Base-by-base conservation (phyloP, 1,284 basidiomycete genomes). In the Moniliophthora roreri region DNA sequence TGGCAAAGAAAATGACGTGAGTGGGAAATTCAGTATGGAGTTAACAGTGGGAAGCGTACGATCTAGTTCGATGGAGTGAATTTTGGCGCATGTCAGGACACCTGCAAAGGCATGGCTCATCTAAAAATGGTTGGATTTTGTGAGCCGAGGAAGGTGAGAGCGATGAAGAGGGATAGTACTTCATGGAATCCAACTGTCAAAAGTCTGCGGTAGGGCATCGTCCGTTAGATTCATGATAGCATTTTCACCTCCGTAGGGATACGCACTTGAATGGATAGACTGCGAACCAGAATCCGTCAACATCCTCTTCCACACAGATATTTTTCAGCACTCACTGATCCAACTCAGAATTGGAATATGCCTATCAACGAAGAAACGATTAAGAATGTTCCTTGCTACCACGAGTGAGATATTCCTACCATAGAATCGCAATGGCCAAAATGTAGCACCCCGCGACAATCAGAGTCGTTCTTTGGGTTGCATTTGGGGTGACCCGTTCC, bases 231-330 rank as follows among this genome's bases (percentile, higher is more conserved):
- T 50, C 41, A n/a, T n/a, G n/a, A n/a, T n/a, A n/a, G n/a, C 54
- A 47, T 54, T n/a, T 47, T 20, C 32, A 53, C 46, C 18, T 28
- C 52, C 34, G 52, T 52, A 24, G 47, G 46, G 62, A 51, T 57
- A 75, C 84, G 68, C 76, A 91, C 87, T 95, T 95, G 83, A 95
- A 96, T 1, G 93, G 93, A 69, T 95, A 96, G 62, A 95, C 89
- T 91, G 26, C 28, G n/a, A 24, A 28, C 13, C 3, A 46, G 4
- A 89, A 89, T 86, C 60, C 94, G 79, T 4, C 62, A 74, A 72
- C 45, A 40, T 18, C 18, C 5, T 7, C 6, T 18, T 18, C 6
- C 28, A 26, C 36, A 11, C 15, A 40, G 18, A 34, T 32, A 13
- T 15, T 4, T 6, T 16, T n/a, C 8, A 18, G 5, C 4, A 59